phyloP scores from a whole-genome alignment of 140 eudicot species.

The Stevia rebaudiana region DNA sequence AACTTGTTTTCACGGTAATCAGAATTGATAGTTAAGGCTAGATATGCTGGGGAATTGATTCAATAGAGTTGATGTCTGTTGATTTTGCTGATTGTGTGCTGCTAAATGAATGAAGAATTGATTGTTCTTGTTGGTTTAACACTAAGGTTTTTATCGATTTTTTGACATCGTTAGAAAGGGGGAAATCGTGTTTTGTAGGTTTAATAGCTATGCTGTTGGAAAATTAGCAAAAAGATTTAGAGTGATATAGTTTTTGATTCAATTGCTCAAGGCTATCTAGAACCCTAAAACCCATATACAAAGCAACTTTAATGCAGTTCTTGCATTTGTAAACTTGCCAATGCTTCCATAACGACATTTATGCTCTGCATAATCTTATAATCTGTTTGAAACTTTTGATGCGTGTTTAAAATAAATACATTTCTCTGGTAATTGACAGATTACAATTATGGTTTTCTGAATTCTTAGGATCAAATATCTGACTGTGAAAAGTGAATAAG shows the following conservation, averaged over 20 bases:
- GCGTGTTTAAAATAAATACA: not conserved
- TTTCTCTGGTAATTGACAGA: not conserved
- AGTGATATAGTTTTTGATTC: not conserved
- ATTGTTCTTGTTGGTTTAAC: conserved; percentile 10
- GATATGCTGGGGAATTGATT: not conserved
- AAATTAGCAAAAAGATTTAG: not conserved
- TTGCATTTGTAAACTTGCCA: not conserved
- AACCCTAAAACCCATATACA: conserved; percentile 19
- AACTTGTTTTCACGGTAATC: not conserved
- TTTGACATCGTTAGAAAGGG: conserved; percentile 12
- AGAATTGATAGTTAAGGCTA: not conserved
- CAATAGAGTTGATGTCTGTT: not conserved
- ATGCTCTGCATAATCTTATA: not conserved
- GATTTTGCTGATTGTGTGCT: not conserved
- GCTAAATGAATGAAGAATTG: not conserved
- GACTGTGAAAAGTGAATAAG: not conserved
- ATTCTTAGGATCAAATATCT: not conserved
- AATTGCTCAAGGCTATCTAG: conserved; percentile 9
- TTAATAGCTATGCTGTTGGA: not conserved
- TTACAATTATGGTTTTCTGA: not conserved
- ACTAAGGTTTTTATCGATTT: conserved; percentile 13
- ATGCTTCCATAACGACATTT: not conserved
- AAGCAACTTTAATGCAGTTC: not conserved
- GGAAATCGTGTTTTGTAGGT: conserved; percentile 8
- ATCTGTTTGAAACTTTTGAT: not conserved